A percentile compares a stretch with the other conserved stretches of the same genome.
phyloP scores from a whole-genome alignment of 169 alveolate species.

The Pseudocohnilembus persalinus region DNA sequence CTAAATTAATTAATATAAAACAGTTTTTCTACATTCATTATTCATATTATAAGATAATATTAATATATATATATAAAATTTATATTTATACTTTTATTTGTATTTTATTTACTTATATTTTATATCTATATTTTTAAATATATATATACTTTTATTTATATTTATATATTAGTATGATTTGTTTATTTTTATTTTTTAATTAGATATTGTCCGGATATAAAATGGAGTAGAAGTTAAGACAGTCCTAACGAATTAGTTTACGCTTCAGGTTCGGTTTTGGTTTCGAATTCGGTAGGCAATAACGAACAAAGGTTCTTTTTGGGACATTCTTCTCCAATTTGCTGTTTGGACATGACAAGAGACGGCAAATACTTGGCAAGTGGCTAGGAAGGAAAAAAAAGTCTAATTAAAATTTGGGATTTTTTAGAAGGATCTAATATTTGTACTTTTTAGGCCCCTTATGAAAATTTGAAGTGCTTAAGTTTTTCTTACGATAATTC shows the following conservation, averaged over 20 bases:
- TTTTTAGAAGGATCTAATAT: slow-evolving; percentile 63
- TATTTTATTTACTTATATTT: too few species aligned
- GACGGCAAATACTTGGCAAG: slow-evolving; percentile 81
- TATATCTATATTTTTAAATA: too few species aligned
- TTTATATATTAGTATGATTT: too few species aligned
- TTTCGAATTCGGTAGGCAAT: slow-evolving; percentile 63
- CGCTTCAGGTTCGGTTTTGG: slow-evolving; percentile 78
- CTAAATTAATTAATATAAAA: too few species aligned
- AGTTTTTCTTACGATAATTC: slow-evolving; percentile 71
- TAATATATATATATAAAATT: too few species aligned
- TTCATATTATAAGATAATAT: too few species aligned
- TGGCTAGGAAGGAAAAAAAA: slow-evolving; percentile 77
- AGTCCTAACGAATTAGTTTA: slow-evolving; percentile 63
- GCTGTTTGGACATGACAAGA: slow-evolving; percentile 67
- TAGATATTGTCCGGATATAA: slow-evolving; percentile 64
- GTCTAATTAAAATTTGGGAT: slow-evolving; percentile 83
- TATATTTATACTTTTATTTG: too few species aligned
- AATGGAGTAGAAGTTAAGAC: slow-evolving; percentile 63
- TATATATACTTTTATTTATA: too few species aligned
- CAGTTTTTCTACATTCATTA: too few species aligned
- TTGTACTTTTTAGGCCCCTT: slow-evolving; percentile 67
- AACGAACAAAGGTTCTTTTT: slow-evolving; percentile 73
- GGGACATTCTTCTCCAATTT: slow-evolving; percentile 81
- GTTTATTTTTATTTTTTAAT: too few species aligned
- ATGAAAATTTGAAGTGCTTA: slow-evolving; percentile 54